These are phyloP conservation scores for Penicillium oxalicum DNA, from an alignment of 2,329 filamentous ascomycete species.

Conservation along the genomic window DNA sequence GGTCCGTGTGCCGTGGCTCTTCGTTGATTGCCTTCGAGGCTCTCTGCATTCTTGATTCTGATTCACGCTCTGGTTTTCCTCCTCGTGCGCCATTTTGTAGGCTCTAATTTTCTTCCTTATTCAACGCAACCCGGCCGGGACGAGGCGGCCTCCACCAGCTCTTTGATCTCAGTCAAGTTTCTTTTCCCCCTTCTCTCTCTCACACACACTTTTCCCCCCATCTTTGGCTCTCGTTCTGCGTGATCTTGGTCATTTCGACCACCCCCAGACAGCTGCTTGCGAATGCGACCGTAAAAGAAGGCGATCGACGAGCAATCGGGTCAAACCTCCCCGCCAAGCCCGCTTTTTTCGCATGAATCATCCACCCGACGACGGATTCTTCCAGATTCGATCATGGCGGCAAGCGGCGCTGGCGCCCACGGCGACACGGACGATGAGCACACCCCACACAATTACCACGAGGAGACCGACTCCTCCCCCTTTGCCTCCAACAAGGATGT, in stretches of 20 bases:
- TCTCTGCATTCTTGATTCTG: too few relatives aligned
- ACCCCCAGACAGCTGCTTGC: not conserved
- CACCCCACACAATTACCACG: slow-evolving; percentile 15
- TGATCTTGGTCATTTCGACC: not conserved
- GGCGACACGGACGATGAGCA: slow-evolving; percentile 29
- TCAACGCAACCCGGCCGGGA: too few relatives aligned
- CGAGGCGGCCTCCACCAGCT: too few relatives aligned
- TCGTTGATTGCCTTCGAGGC: too few relatives aligned
- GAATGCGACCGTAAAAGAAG: slow-evolving; percentile 13
- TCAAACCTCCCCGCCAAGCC: slow-evolving; percentile 17
- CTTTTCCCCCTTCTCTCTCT: not conserved
- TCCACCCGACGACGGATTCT: slow-evolving; percentile 5
- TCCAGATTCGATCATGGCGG: slow-evolving; percentile 21
- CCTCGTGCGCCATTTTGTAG: too few relatives aligned
- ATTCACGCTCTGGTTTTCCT: too few relatives aligned
- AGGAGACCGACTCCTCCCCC: slow-evolving; percentile 16
- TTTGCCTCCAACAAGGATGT: slow-evolving; percentile 6
- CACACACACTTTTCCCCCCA: too few relatives aligned
- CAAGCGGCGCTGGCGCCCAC: slow-evolving; percentile 19
- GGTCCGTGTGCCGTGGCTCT: too few relatives aligned
- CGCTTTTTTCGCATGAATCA: slow-evolving; percentile 19
- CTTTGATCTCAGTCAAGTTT: too few relatives aligned
- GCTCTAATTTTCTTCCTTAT: too few relatives aligned
- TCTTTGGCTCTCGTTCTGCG: not conserved
- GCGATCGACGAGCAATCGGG: slow-evolving; percentile 11